Conservation (phyloP, 331 rosid genomes). For the Telfairia occidentalis region DNA sequence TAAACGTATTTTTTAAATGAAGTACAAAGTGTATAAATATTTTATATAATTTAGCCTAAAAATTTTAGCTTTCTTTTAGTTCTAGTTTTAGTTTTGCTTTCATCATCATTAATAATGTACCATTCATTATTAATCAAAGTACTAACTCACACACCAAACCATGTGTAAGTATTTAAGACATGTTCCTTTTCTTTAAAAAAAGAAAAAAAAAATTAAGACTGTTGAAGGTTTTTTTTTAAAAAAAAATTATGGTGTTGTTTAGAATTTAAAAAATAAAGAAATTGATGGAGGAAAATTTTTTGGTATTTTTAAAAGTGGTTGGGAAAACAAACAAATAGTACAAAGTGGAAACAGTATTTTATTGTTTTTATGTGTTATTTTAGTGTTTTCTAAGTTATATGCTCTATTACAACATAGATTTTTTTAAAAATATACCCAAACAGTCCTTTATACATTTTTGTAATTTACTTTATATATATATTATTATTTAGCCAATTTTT, state of each 20-base stretch:
- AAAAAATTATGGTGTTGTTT: not conserved
- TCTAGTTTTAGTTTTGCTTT: not conserved
- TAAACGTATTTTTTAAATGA: too few species aligned
- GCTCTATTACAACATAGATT: not conserved
- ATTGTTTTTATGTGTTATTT: slow-evolving; percentile 1
- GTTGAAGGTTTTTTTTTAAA: not conserved
- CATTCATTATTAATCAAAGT: not conserved
- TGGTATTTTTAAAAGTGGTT: not conserved
- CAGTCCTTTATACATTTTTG: not conserved
- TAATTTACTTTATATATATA: not conserved
- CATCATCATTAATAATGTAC: not conserved
- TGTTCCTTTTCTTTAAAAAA: not conserved
- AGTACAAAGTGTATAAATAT: too few species aligned
- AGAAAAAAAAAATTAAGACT: not conserved
- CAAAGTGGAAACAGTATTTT: not conserved
- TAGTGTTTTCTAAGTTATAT: not conserved
- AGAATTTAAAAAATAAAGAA: not conserved
- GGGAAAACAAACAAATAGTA: not conserved
- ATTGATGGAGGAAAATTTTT: not conserved
- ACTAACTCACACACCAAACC: not conserved
- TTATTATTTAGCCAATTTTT: not conserved
- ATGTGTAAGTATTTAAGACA: slow-evolving; percentile 8
- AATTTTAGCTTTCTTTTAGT: too few species aligned
- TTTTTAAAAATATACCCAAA: not conserved
- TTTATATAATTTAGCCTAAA: too few species aligned